These are phyloP conservation scores for Aleurites moluccanus DNA, from an alignment of 441 rosid species.

Conservation along the genomic window DNA sequence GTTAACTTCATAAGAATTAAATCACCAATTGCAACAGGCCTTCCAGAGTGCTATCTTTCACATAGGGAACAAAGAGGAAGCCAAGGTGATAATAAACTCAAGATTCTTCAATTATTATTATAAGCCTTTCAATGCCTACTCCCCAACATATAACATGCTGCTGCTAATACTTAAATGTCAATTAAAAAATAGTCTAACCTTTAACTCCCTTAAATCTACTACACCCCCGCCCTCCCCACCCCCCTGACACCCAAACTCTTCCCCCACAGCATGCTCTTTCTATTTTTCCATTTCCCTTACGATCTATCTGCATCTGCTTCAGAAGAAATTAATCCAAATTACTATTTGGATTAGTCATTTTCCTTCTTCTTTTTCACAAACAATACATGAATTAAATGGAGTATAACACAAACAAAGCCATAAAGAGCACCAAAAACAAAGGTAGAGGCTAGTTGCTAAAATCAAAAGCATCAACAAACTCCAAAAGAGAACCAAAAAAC, in stretches of 20 bases:
- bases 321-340: background rate
- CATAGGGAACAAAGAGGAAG: background rate
- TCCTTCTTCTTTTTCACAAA: background rate
- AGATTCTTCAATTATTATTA: background rate
- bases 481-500: background rate
- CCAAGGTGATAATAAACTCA: background rate
- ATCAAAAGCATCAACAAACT: background rate
- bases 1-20: background rate
- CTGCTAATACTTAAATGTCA: background rate
- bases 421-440: background rate
- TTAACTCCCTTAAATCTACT: too few relatives aligned
- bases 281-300: background rate
- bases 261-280: background rate
- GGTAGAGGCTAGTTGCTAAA: background rate
- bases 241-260: too few relatives aligned
- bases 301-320: background rate
- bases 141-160: background rate
- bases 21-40: background rate
- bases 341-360: background rate
- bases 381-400: background rate
- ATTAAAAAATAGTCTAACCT: background rate
- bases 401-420: background rate
- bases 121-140: background rate
- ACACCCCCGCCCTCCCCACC: too few relatives aligned
- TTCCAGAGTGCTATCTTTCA: background rate